Evolutionary conservation across 805 yeast species (phyloP), one percentile per base, ranked within the genome.

Genomic region (Wickerhamomyces silvicola): DNA sequence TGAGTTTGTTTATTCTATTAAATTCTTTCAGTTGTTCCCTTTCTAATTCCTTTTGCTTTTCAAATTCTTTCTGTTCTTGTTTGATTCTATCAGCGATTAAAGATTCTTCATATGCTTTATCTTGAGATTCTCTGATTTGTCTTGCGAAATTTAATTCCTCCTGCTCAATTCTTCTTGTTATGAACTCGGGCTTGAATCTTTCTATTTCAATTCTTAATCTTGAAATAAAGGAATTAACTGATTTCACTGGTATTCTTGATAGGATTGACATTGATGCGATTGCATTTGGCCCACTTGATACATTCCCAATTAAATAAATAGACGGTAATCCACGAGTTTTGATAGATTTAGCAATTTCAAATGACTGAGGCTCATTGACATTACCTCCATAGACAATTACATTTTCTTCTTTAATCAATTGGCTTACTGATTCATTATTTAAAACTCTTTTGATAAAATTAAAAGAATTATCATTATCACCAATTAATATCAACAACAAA

Each of bases 321-420:
- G 66, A 74, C 1, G 92, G 90, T 16, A 76, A 59, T 23, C 69
- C 62, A 18, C 68, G 62, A 3, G 72, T 68, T 22, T 62, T 65
- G 39, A 80, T 62, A 23, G 70, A 61, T 40, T 67, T 67, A 1
- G 84, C 82, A 24, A 82, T 69, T 36, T 76, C 76, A 60, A 72
- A 75, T 4, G 82, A 72, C 51, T 82, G 90, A 1, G 79, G 66
- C 41, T 75, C 75, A 11, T 65, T 56, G 16, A 74, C 75, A 41
- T 78, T 75, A 0, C 84, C 83, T 24, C 81, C 68, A 66, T 80
- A 82, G 1, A 80, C 61, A 1, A 75, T 40, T n/a, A 72, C 36
- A 28, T 78, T 65, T 24, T 70, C 62, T 2, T 57, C 56, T 10
- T 54, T 52, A 28, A 65, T 39, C 27, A 56, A 51, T 21, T 62